phyloP scores from a whole-genome alignment of 2,329 filamentous ascomycete genomes.

The Apiospora koreana region DNA sequence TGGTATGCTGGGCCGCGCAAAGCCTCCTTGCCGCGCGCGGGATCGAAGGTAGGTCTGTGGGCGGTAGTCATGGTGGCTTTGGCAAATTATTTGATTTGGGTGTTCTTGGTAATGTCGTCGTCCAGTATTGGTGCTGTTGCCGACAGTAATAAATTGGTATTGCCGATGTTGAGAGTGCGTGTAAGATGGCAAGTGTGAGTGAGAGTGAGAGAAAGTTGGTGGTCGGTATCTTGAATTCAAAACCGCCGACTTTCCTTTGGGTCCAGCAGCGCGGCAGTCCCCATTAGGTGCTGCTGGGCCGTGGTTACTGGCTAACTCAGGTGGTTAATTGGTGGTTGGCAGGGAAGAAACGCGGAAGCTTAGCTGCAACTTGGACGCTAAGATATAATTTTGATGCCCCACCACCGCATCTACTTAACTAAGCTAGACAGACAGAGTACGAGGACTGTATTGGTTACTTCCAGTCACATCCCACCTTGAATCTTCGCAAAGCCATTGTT shows the following conservation, averaged over 20 bases:
- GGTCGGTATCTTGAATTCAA: background rate
- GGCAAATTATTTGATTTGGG: background rate
- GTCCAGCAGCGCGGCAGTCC: too few relatives aligned
- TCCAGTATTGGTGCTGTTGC: background rate
- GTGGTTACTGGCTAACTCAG: too few relatives aligned
- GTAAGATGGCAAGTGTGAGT: background rate
- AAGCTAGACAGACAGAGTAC: background rate
- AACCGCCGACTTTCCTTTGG: background rate
- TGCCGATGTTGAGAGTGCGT: background rate
- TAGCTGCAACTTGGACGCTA: background rate
- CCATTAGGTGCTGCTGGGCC: too few relatives aligned
- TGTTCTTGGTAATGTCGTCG: background rate
- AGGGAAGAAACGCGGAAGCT: background rate
- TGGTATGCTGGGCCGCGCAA: constrained; percentile 93
- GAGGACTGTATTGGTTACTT: background rate
- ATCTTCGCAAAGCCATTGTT: background rate
- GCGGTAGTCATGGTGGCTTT: constrained; percentile 63
- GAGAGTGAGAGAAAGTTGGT: background rate
- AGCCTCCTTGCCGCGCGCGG: constrained; percentile 92
- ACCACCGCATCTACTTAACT: background rate
- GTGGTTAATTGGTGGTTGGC: too few relatives aligned
- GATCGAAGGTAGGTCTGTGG: constrained; percentile 92
- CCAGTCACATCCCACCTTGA: background rate
- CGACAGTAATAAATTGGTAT: background rate
- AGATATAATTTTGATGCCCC: background rate